phyloP scores from a whole-genome alignment of 75 land plant species.

The Sequoiadendron giganteum region DNA sequence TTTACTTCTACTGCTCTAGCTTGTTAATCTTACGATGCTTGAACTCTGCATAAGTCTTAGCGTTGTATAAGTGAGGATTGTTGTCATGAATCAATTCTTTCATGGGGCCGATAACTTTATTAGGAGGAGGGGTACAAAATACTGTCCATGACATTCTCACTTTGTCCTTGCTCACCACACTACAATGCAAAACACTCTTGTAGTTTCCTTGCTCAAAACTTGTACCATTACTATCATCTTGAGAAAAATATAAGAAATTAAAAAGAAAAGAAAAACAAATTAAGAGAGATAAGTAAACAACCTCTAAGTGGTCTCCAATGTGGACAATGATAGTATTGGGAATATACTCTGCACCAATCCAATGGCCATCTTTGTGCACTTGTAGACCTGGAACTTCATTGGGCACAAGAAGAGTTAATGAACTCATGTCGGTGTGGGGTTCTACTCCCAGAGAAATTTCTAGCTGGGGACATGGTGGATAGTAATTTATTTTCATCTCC shows the following conservation, averaged over 20 bases:
- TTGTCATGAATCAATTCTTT: conserved; percentile 20
- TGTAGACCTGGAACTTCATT: conserved; percentile 49
- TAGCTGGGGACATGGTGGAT: conserved; percentile 60
- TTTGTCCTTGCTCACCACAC: conserved; percentile 25
- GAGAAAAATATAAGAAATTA: background rate
- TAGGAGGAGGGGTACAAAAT: conserved; percentile 37
- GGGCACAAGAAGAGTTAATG: conserved; percentile 41
- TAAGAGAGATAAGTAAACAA: background rate
- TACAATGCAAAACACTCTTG: conserved; percentile 34
- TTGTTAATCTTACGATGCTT: conserved; percentile 30
- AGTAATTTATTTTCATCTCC: conserved; percentile 51
- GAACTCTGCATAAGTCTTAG: conserved; percentile 29
- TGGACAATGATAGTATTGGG: conserved; percentile 47
- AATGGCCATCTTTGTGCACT: conserved; percentile 33
- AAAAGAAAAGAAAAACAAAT: background rate
- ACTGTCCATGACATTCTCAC: conserved; percentile 47
- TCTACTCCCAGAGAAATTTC: conserved; percentile 43
- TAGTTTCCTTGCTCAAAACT: conserved; percentile 30
- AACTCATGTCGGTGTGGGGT: conserved; percentile 60
- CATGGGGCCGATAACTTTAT: conserved; percentile 37
- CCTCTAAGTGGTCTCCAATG: conserved; percentile 64
- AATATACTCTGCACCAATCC: conserved; percentile 35
- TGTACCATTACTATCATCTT: background rate
- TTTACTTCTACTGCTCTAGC: conserved; percentile 16
- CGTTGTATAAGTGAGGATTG: conserved; percentile 23